Conservation (phyloP, 208 protist genomes). For the Spongospora subterranea region DNA sequence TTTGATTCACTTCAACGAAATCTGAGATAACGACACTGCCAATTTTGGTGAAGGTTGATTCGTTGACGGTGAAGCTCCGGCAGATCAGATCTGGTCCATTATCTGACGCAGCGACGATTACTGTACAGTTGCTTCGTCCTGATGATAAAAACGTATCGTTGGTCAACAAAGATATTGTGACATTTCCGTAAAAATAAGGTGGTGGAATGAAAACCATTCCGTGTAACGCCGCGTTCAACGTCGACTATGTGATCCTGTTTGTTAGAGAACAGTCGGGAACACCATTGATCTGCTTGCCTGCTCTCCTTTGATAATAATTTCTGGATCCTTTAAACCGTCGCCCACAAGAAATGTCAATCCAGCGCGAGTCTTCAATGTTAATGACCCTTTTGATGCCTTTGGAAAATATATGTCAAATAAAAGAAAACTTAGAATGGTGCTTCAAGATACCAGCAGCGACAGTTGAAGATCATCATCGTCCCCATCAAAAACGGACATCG, state of each 20-base stretch:
- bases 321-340: background rate
- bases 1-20: background rate
- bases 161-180: background rate
- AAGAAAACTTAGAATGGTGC: background rate
- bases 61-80: background rate
- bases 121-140: background rate
- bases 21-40: background rate
- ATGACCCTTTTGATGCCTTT: background rate
- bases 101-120: background rate
- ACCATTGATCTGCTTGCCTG: background rate
- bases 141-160: background rate
- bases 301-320: background rate
- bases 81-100: background rate
- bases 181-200: background rate
- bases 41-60: background rate
- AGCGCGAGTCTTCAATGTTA: background rate
- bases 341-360: background rate
- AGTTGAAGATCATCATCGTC: constrained; percentile 22
- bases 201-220: background rate
- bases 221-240: background rate
- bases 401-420: background rate
- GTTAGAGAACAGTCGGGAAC: background rate
- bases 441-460: background rate
- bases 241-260: background rate
- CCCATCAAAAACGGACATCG: background rate